These are phyloP conservation scores for Mycosphaerella arachidis DNA, from an alignment of 2,329 filamentous ascomycete species.

Conservation along the genomic window DNA sequence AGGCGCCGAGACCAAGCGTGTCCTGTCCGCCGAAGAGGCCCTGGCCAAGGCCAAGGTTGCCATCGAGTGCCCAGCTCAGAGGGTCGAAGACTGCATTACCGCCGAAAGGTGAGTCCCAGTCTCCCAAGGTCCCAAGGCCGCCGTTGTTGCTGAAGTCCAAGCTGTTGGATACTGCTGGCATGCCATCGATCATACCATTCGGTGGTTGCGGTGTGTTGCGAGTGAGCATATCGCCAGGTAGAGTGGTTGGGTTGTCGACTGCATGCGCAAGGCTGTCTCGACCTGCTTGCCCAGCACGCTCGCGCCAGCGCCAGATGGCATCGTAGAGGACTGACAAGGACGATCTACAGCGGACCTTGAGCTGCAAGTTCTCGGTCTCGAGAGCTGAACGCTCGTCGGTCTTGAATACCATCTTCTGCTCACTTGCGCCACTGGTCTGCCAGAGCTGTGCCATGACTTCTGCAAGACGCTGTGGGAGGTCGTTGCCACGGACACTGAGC, in stretches of 20 bases:
- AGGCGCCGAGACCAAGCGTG: constrained; percentile 7
- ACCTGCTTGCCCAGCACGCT: constrained; percentile 57
- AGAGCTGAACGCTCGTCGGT: constrained; percentile 26
- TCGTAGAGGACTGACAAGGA: constrained; percentile 84
- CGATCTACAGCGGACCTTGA: constrained; percentile 78
- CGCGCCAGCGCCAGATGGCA: constrained; percentile 79
- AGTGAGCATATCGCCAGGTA: constrained; percentile 24
- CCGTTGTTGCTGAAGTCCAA: constrained; percentile 22
- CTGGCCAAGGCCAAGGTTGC: constrained; percentile 50
- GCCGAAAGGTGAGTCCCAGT: constrained; percentile 37
- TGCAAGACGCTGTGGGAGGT: constrained; percentile 72
- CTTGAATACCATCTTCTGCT: constrained; percentile 27
- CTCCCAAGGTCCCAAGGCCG: background rate
- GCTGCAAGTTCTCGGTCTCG: constrained; percentile 64
- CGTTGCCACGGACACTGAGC: constrained; percentile 72
- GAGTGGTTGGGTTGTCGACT: constrained; percentile 70
- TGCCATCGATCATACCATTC: constrained; percentile 16
- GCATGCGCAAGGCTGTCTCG: constrained; percentile 52
- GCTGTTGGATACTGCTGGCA: constrained; percentile 16
- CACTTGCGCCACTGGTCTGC: constrained; percentile 51
- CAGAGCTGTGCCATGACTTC: constrained; percentile 86
- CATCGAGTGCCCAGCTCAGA: constrained; percentile 89
- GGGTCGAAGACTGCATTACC: constrained; percentile 84
- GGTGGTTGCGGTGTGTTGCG: constrained; percentile 27
- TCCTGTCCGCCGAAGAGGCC: constrained; percentile 18